Evolutionary conservation across 805 yeast species (phyloP).

Genomic region (Alloascoidea hylecoeti): DNA sequence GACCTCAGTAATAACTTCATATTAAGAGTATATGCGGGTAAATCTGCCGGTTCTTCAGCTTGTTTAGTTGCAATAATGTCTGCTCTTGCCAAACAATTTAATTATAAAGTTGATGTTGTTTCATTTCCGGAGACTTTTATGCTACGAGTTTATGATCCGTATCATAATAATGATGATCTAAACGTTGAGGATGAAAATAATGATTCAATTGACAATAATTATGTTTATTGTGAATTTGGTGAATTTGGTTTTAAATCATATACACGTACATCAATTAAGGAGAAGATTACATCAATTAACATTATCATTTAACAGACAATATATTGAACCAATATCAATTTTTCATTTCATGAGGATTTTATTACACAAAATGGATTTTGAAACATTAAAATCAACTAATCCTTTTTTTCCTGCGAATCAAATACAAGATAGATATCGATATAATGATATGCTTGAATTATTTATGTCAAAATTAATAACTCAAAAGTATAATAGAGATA

Average conservation of each 20-base stretch:
- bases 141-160: neutral
- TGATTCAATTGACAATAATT: neutral
- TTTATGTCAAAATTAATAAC: too few species aligned
- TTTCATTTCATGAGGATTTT: too few species aligned
- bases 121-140: neutral
- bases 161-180: too few species aligned
- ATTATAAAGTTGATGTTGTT: neutral
- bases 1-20: neutral
- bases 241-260: neutral
- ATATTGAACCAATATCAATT: neutral
- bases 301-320: neutral
- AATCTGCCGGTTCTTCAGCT: neutral
- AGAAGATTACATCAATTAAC: neutral
- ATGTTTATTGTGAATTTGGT: neutral
- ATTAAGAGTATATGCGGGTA: neutral
- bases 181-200: too few species aligned
- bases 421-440: too few species aligned
- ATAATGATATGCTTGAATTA: too few species aligned
- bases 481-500: too few species aligned
- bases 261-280: neutral
- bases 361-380: too few species aligned
- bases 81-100: neutral
- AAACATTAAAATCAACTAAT: too few species aligned
- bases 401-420: too few species aligned
- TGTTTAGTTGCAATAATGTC: neutral